Evolutionary conservation across 306 rosid genomes (phyloP), one percentile per base, ranked within the genome.

Genomic region (Dryas alaskensis): DNA sequence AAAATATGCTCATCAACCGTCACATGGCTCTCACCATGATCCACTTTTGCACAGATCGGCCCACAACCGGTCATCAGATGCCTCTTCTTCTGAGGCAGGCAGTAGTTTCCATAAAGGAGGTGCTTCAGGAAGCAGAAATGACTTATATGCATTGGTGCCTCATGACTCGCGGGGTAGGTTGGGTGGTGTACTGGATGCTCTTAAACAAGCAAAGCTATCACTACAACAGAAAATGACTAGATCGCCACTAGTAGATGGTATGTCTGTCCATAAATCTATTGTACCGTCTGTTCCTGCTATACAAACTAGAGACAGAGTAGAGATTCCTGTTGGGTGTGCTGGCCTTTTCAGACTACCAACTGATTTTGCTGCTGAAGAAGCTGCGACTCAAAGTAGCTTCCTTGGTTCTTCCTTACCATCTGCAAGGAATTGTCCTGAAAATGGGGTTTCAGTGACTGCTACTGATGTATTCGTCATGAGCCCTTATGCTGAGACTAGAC

Each of bases 291-390:
- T 67, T 57, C 76, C 84, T 75, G 64, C 68, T 6, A 22, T 71
- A 65, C 82, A 68, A 79, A 55, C 57, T n/a, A 86, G 80, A 80
- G 89, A 83, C 69, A 80, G 81, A 61, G 60, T 87, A 57, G 88
- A 86, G 66, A 80, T 83, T 65, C 92, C 90, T 2, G 57, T 78
- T 67, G 92, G 92, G 52, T 82, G 77, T 83, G 81, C 92, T 17
- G 96, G 97, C 43, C 90, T 94, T 76, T 91, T 91, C 80, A 84
- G 98, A 78, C 84, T 91, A 70, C 97, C 96, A 48, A 91, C 89
- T 46, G 95, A 91, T 81, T 84, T 81, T 75, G 77, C 88, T 3
- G 71, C 61, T 74, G 80, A 79, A 73, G 92, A 79, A 91, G 70
- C 87, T 67, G 58, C 78, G 19, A 50, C 58, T 16, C 83, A 84